A percentile compares a stretch with the other conserved stretches of the same genome.
These are phyloP conservation scores for Ophiosphaerella herpotricha DNA, from an alignment of 2,329 filamentous ascomycete genomes.

Conservation along the genomic window DNA sequence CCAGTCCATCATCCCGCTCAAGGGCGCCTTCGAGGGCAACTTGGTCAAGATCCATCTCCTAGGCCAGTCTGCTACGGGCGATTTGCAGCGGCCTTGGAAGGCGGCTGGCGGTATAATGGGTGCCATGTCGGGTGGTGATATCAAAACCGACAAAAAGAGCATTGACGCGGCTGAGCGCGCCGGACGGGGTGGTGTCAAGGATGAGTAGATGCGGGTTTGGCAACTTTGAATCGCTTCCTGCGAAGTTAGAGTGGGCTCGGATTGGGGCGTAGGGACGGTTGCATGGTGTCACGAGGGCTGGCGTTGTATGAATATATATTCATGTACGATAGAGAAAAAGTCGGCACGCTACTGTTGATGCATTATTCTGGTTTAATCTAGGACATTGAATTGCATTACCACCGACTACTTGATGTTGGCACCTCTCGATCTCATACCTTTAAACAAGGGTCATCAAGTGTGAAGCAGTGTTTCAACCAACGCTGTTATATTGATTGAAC, in stretches of 20 bases:
- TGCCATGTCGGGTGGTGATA: constrained; percentile 70
- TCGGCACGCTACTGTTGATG: no score
- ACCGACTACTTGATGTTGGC: no score
- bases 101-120: constrained; percentile 79
- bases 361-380: no score
- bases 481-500: no score
- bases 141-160: constrained; percentile 79
- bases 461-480: no score
- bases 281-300: no score
- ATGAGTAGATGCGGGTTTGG: constrained; percentile 49
- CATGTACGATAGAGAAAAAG: no score
- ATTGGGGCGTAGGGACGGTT: neutral
- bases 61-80: constrained; percentile 82
- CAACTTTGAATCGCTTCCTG: neutral
- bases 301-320: no score
- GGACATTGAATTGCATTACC: no score
- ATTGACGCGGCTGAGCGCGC: constrained; percentile 58
- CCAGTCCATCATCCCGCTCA: constrained; percentile 97
- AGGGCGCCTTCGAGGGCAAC: constrained; percentile 93
- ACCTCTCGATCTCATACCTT: no score
- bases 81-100: constrained; percentile 97
- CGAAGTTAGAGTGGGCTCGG: neutral
- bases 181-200: constrained; percentile 57
- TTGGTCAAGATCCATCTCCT: constrained; percentile 94
- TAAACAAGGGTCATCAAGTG: no score